Evolutionary conservation across 148 eudicot genomes (phyloP), one percentile per base, ranked within the genome.

Genomic region (Persicaria maculosa): DNA sequence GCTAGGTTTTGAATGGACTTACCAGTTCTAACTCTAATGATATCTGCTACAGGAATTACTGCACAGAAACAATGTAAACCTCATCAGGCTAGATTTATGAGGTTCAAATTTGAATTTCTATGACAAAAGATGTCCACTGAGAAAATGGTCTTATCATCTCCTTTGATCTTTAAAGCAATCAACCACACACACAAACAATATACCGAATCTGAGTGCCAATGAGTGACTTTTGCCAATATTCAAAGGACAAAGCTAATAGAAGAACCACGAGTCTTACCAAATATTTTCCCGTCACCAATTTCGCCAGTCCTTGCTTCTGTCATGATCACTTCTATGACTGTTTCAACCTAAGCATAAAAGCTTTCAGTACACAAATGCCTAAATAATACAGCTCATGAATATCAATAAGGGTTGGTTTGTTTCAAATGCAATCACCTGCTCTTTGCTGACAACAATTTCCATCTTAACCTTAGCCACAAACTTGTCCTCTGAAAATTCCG

Each of bases 361-460:
- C 47, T 40, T 43, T 15, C 47, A 65, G 70, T 40, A 65, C 31
- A 58, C 64, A 65, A 65, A 31, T 31, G 40, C 40, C 40, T 31
- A 31, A 31, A 31, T 31, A 31, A 31, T 31, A 31, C 40, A 31
- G 3, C 40, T 65, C 7, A 15, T 59, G 14, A 4, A 59, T 22
- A 65, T 36, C 40, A 5, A 22, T 2, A 31, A 31, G 5, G n/a
- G 17, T 7, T 4, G 69, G 40, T 40, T 65, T 65, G 20, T 65
- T 14, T 6, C 12, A 4, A 40, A n/a, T 65, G 70, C 14, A 40
- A 16, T 58, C 74, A 91, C 97, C 97, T 90, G 96, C 61, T 93
- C 96, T 79, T 93, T 90, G 97, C 89, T 84, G 65, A 93, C 88
- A 71, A 93, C 93, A 74, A 93, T 90, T 81, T 93, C 96, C 91